These are phyloP conservation scores for Raddia guianensis DNA, from an alignment of 176 grass and related monocot genomes.

Conservation along the genomic window DNA sequence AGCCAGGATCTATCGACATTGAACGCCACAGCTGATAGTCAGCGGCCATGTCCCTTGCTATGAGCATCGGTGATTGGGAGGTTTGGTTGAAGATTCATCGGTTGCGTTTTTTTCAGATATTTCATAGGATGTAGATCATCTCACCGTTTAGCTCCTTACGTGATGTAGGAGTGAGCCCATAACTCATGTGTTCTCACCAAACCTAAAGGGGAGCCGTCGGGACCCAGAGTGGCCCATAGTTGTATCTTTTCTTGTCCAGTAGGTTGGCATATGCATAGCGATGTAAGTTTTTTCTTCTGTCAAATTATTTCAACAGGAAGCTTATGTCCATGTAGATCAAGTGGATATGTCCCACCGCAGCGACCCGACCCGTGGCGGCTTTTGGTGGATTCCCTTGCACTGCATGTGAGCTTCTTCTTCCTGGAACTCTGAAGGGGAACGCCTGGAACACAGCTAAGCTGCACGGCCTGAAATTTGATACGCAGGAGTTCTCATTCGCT, in stretches of 20 bases:
- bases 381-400: constrained; percentile 95
- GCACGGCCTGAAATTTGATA: neutral
- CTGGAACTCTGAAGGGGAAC: neutral
- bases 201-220: too few species aligned
- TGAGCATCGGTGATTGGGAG: too few species aligned
- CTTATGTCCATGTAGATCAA: constrained; percentile 68
- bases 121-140: too few species aligned
- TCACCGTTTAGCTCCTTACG: too few species aligned
- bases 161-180: too few species aligned
- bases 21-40: too few species aligned
- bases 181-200: too few species aligned
- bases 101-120: too few species aligned
- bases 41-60: too few species aligned
- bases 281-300: constrained; percentile 21
- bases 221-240: too few species aligned
- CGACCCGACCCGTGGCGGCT: constrained; percentile 69
- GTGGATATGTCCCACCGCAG: constrained; percentile 93
- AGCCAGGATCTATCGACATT: too few species aligned
- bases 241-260: constrained; percentile 33
- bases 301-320: constrained; percentile 38
- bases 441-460: constrained; percentile 2
- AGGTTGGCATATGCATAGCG: neutral
- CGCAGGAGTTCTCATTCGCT: neutral
- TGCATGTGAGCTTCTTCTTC: constrained; percentile 66
- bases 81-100: too few species aligned